Evolutionary conservation across 768 basidiomycete genomes (phyloP).

Genomic region (Boletellus ananiceps): DNA sequence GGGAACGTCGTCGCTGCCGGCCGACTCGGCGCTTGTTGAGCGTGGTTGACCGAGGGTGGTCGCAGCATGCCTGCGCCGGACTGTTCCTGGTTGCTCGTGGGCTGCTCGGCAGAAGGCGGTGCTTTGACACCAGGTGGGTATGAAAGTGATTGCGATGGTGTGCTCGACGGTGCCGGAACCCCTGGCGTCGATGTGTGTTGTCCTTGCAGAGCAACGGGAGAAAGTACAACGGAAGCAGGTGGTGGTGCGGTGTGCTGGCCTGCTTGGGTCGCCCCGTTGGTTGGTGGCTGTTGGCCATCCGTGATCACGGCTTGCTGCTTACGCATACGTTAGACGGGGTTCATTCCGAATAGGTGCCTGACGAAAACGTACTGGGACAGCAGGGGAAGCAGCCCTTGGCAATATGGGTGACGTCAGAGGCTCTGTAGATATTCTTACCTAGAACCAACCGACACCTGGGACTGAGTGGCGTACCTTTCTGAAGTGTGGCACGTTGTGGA

Average conservation of each 20-base stretch:
- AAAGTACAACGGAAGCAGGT: conserved; percentile 37
- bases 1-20: conserved; percentile 57
- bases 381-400: conserved; percentile 40
- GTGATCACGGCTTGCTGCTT: conserved; percentile 36
- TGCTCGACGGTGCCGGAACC: conserved; percentile 7
- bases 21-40: conserved; percentile 39
- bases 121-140: conserved; percentile 70
- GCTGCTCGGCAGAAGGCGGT: conserved; percentile 41
- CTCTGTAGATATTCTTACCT: conserved; percentile 33
- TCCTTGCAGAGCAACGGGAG: conserved; percentile 48
- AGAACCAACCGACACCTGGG: conserved; percentile 15
- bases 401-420: conserved; percentile 43
- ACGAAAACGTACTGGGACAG: conserved; percentile 36
- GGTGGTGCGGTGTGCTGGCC: conserved; percentile 28
- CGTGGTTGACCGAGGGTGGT: conserved; percentile 49
- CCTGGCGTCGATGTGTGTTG: conserved; percentile 36
- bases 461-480: conserved; percentile 43
- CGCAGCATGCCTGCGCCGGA: conserved; percentile 42
- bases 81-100: conserved; percentile 28
- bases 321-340: conserved; percentile 16
- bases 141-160: conserved; percentile 39
- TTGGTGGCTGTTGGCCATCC: conserved; percentile 37
- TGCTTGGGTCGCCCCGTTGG: conserved; percentile 31
- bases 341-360: conserved; percentile 8
- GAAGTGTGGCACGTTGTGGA: conserved; percentile 45